phyloP scores from a whole-genome alignment of 1,284 basidiomycete species.

The Amylostereum areolatum region DNA sequence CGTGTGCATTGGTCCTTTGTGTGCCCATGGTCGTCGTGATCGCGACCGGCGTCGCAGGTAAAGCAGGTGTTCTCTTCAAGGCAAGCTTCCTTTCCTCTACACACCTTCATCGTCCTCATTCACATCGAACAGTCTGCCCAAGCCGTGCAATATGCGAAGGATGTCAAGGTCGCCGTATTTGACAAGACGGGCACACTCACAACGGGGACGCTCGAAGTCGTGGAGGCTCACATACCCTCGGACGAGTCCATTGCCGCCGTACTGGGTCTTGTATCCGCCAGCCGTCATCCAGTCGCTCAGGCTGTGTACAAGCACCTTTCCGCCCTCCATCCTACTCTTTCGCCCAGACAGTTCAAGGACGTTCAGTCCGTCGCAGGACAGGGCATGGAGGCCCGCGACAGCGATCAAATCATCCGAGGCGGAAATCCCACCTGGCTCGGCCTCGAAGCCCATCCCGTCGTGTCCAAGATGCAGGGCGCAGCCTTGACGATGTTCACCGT shows the following conservation, averaged over 20 bases:
- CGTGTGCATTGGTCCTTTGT: slow-evolving; percentile 35
- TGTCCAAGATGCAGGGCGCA: slow-evolving; percentile 16
- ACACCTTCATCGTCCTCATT: slow-evolving; percentile 1
- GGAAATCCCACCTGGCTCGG: slow-evolving; percentile 29
- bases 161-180: slow-evolving; percentile 31
- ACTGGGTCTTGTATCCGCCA: slow-evolving; percentile 13
- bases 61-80: slow-evolving; percentile 29
- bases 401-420: slow-evolving; percentile 24
- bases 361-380: slow-evolving; percentile 29
- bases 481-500: slow-evolving; percentile 33
- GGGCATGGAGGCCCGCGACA: slow-evolving; percentile 26
- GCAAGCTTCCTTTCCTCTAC: too few relatives aligned
- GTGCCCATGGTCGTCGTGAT: slow-evolving; percentile 33
- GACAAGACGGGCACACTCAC: slow-evolving; percentile 46
- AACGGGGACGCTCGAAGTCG: slow-evolving; percentile 27
- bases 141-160: slow-evolving; percentile 23
- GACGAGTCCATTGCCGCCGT: slow-evolving; percentile 10
- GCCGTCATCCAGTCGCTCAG: slow-evolving; percentile 23
- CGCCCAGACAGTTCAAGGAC: slow-evolving; percentile 11
- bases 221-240: slow-evolving; percentile 17
- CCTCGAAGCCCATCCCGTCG: slow-evolving; percentile 16
- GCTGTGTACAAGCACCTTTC: slow-evolving; percentile 21
- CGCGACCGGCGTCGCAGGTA: slow-evolving; percentile 27
- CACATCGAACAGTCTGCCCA: slow-evolving; percentile 15
- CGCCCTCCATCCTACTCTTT: slow-evolving; percentile 3